Conservation (phyloP, 108 stramenopile genomes). For the Nannochloropsis salina region DNA sequence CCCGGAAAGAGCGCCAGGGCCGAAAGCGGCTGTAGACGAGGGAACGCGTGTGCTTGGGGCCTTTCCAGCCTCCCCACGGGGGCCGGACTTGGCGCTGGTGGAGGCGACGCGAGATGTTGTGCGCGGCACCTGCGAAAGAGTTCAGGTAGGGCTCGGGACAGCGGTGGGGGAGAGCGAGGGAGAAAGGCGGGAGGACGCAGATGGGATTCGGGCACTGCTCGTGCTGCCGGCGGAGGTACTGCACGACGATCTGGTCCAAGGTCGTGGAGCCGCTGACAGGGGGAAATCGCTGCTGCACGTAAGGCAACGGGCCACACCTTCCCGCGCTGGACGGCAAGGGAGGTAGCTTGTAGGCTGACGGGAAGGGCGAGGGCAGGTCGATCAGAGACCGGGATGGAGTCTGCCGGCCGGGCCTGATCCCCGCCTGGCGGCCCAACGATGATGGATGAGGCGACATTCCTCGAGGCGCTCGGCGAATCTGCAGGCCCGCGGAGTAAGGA, state of each 20-base stretch:
- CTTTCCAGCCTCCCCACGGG: conserved; percentile 25
- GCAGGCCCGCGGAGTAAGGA: background rate
- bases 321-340: background rate
- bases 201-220: conserved; percentile 38
- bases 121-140: background rate
- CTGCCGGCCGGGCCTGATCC: background rate
- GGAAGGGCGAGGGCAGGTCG: background rate
- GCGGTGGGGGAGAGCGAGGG: conserved; percentile 31
- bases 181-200: conserved; percentile 36
- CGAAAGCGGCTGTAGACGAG: conserved; percentile 38
- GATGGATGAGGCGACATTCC: background rate
- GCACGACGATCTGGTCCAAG: conserved; percentile 32
- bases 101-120: background rate
- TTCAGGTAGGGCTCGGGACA: conserved; percentile 19
- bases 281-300: background rate
- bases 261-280: conserved; percentile 23
- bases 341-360: background rate
- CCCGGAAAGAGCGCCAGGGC: conserved; percentile 22
- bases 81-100: conserved; percentile 10
- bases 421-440: background rate
- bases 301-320: background rate
- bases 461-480: background rate
- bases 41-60: conserved; percentile 24
- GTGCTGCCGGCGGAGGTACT: conserved; percentile 35
- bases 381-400: background rate